These are phyloP conservation scores for Trametes polyzona DNA, from an alignment of 1,284 basidiomycete genomes.

Conservation along the genomic window DNA sequence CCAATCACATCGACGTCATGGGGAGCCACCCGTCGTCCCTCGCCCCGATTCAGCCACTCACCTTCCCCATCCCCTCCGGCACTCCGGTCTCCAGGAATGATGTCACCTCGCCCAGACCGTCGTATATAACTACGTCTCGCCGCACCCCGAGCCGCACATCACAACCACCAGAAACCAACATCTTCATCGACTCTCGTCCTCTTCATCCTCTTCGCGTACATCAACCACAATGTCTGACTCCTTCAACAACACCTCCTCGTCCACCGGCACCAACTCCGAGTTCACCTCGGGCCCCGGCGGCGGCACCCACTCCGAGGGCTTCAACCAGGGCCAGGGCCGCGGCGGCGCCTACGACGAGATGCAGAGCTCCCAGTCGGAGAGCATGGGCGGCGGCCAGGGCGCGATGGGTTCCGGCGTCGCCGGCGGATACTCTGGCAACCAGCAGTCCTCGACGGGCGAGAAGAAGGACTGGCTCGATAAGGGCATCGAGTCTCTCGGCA, in stretches of 20 bases:
- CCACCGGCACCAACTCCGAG: conserved; percentile 18
- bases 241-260: conserved; percentile 11
- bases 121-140: neutral
- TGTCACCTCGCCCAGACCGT: neutral
- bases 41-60: neutral
- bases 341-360: conserved; percentile 26
- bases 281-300: conserved; percentile 19
- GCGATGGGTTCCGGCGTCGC: conserved; percentile 24
- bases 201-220: neutral
- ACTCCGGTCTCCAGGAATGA: neutral
- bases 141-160: neutral
- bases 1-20: conserved; percentile 7
- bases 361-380: conserved; percentile 16
- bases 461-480: conserved; percentile 38
- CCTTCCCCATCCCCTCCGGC: neutral
- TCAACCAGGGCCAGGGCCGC: conserved; percentile 17
- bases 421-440: conserved; percentile 18
- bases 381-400: conserved; percentile 28
- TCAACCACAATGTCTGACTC: conserved; percentile 7
- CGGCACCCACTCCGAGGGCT: conserved; percentile 18
- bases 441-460: conserved; percentile 21
- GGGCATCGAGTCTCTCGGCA: conserved; percentile 28
- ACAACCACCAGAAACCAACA: neutral
- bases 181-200: neutral
- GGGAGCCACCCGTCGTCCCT: neutral